Evolutionary conservation across 2,329 filamentous ascomycete species (phyloP).

Genomic region (Didymellaceae sp.): DNA sequence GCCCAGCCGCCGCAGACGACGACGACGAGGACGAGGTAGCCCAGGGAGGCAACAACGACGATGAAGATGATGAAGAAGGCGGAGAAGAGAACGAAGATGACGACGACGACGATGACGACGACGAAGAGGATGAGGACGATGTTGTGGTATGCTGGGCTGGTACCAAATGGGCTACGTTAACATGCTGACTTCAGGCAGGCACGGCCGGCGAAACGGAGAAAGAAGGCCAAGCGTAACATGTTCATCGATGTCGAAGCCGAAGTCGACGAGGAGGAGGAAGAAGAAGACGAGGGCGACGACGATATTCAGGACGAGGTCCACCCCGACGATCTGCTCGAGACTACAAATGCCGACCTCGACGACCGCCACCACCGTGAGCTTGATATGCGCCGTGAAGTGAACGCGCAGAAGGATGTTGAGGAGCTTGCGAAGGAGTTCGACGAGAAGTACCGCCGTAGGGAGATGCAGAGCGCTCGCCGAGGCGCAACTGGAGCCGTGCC

Average conservation of each 20-base stretch:
- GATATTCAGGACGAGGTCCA: conserved; percentile 89
- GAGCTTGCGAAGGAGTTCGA: conserved; percentile 83
- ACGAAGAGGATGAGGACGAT: conserved; percentile 70
- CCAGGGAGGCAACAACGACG: conserved; percentile 43
- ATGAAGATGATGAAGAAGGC: conserved; percentile 43
- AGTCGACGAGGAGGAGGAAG: conserved; percentile 86
- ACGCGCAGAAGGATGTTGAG: conserved; percentile 88
- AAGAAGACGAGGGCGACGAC: conserved; percentile 82
- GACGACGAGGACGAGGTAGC: conserved; percentile 37
- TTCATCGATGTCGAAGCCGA: conserved; percentile 99
- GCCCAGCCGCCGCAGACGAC: conserved; percentile 43
- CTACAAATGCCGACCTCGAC: conserved; percentile 78
- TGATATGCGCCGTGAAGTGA: conserved; percentile 86
- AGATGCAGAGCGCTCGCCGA: conserved; percentile 41
- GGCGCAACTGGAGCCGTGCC: conserved; percentile 42
- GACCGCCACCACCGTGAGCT: conserved; percentile 93
- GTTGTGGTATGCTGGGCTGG: conserved; percentile 33
- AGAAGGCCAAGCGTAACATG: conserved; percentile 75
- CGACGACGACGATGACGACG: conserved; percentile 63
- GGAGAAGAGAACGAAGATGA: conserved; percentile 64
- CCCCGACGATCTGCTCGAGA: conserved; percentile 84
- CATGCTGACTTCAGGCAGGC: conserved; percentile 54
- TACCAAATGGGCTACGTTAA: conserved; percentile 3
- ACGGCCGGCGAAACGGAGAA: conserved; percentile 79
- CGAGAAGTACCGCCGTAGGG: conserved; percentile 83